phyloP scores from a whole-genome alignment of 1,139 yeast species.

The Pichia sp. region DNA sequence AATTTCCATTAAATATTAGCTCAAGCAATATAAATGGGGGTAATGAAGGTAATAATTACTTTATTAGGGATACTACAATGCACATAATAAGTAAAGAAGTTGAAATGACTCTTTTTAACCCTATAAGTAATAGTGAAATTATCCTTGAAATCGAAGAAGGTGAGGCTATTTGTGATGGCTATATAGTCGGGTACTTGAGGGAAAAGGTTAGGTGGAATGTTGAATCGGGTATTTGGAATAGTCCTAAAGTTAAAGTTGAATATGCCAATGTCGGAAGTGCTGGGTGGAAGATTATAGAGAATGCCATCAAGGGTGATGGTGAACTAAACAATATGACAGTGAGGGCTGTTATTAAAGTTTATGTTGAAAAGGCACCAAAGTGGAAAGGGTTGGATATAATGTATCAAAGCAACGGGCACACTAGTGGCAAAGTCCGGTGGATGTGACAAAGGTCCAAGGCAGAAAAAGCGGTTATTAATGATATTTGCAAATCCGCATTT shows the following conservation, averaged over 20 bases:
- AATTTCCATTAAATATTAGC: conserved; percentile 6
- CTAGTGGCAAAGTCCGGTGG: conserved; percentile 12
- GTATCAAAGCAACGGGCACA: conserved; percentile 5
- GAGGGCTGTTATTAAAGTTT: conserved; percentile 36
- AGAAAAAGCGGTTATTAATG: too few relatives aligned
- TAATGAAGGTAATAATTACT: conserved; percentile 20
- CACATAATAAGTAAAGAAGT: conserved; percentile 49
- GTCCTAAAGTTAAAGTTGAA: conserved; percentile 45
- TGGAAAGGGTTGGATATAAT: conserved; percentile 7
- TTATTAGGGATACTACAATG: conserved; percentile 42
- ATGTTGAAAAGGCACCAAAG: conserved; percentile 29
- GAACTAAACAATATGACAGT: conserved; percentile 33
- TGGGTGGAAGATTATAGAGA: conserved; percentile 44
- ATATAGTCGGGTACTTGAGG: conserved; percentile 40
- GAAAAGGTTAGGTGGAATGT: conserved; percentile 35
- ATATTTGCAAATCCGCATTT: too few relatives aligned
- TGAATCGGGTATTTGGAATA: conserved; percentile 45
- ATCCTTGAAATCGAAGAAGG: conserved; percentile 39
- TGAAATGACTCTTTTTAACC: conserved; percentile 47
- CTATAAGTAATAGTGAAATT: conserved; percentile 40
- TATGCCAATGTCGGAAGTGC: conserved; percentile 36
- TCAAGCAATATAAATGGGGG: conserved; percentile 4
- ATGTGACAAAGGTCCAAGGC: too few relatives aligned
- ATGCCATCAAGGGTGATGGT: conserved; percentile 46
- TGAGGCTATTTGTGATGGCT: conserved; percentile 42